Evolutionary conservation across 805 yeast genomes (phyloP), one percentile per base, ranked within the genome.

Genomic region (Zygosaccharomyces bisporus): DNA sequence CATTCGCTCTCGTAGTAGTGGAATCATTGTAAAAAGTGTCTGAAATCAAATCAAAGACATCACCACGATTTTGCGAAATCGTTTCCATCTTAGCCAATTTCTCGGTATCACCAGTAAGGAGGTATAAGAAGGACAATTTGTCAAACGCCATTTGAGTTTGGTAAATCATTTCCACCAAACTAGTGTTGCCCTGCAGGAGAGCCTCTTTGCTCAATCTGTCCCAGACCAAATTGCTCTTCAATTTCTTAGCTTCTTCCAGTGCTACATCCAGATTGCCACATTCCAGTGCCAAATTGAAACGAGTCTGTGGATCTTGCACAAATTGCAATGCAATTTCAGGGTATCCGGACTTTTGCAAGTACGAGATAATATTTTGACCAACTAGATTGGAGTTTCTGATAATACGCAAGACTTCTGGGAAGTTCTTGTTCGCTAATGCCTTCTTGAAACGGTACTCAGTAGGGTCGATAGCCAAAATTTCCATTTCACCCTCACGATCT

Each of bases 281-380:
- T 70, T 93, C 97, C 50, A 93, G 74, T 18, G 99, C 97, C 56
- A 93, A 75, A 57, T 93, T 99, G 59, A 93, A 91, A 67, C 96
- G 80, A 33, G 97, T 87, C 65, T 90, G 96, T 4, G 98, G 84
- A 64, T 93, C 99, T 68, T 89, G 85, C 43, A 93, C 99, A 61
- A 93, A 95, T 67, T 91, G 97, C 50, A 93, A 75, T 2, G 99
- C 99, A 66, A 93, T 82, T 68, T 93, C 99, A 20, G 99, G 98
- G 64, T 84, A 91, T 2, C 99, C 99, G 61, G 87, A 80, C 71
- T 90, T 84, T 66, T 93, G 95, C 59, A 93, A 75, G 65, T 91
- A 93, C 3, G 95, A 93, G 64, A 93, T 90, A 61, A 93, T 93
- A 64, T 90, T 88, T 71, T 95, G 97, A 52, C 99, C 99, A 41